phyloP scores from a whole-genome alignment of 2,329 filamentous ascomycete species.

The Epichloe glyceriae region DNA sequence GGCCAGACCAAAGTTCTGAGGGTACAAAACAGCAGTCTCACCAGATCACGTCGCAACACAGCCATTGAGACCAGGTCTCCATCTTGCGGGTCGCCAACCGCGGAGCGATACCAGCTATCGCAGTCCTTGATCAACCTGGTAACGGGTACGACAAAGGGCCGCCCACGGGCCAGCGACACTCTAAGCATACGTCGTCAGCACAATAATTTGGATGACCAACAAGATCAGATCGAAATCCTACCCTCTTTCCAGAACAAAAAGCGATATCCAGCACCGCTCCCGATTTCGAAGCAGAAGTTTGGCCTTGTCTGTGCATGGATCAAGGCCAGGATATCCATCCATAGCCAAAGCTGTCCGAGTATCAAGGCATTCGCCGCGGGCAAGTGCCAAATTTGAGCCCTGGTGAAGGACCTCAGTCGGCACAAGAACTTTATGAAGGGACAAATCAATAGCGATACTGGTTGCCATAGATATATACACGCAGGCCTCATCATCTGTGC shows the following conservation, averaged over 20 bases:
- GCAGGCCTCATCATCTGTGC: conserved; percentile 61
- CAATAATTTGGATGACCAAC: too few species aligned
- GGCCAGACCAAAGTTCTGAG: too few species aligned
- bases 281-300: conserved; percentile 48
- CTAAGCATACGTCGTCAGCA: conserved; percentile 12
- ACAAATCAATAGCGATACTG: conserved; percentile 53
- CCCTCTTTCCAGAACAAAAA: conserved; percentile 62
- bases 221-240: conserved; percentile 15
- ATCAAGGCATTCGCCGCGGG: conserved; percentile 56
- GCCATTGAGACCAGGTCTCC: conserved; percentile 61
- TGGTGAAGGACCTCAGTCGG: conserved; percentile 35
- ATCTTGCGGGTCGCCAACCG: conserved; percentile 52
- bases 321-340: conserved; percentile 54
- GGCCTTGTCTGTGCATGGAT: conserved; percentile 46
- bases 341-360: conserved; percentile 50
- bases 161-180: conserved; percentile 56
- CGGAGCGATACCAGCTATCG: conserved; percentile 54
- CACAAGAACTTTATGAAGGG: conserved; percentile 57
- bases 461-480: conserved; percentile 58
- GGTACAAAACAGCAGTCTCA: conserved; percentile 20
- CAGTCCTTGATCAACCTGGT: conserved; percentile 54
- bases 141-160: conserved; percentile 54
- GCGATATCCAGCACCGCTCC: conserved; percentile 56
- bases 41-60: conserved; percentile 53
- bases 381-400: conserved; percentile 33